phyloP scores from a whole-genome alignment of 2,329 filamentous ascomycete species.

The Aspergillus amoenus region DNA sequence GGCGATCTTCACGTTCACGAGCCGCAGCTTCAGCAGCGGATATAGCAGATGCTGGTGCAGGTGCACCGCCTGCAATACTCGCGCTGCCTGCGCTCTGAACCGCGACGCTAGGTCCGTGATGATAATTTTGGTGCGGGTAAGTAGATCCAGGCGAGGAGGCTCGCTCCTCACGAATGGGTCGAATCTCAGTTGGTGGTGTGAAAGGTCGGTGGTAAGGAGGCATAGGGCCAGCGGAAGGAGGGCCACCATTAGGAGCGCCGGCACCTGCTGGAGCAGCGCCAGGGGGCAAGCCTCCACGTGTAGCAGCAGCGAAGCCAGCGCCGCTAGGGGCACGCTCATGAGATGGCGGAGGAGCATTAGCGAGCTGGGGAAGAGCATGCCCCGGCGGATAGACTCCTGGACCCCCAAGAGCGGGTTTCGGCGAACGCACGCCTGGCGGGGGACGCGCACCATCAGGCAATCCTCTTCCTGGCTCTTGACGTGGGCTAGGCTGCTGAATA shows the following conservation, averaged over 20 bases:
- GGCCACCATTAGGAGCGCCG: constrained; percentile 59
- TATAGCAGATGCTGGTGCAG: constrained; percentile 63
- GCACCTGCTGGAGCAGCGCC: constrained; percentile 38
- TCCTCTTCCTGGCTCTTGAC: constrained; percentile 66
- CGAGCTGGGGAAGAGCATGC: constrained; percentile 53
- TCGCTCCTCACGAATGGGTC: constrained; percentile 77
- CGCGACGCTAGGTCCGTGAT: constrained; percentile 68
- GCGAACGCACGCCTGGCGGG: constrained; percentile 59
- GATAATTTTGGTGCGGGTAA: constrained; percentile 78
- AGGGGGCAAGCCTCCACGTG: constrained; percentile 46
- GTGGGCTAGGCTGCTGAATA: constrained; percentile 72
- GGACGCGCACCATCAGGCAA: constrained; percentile 66
- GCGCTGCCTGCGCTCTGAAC: constrained; percentile 37
- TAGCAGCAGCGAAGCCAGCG: constrained; percentile 33
- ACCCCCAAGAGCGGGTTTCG: constrained; percentile 56
- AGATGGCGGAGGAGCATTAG: constrained; percentile 45
- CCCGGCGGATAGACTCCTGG: constrained; percentile 52
- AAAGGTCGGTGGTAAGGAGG: constrained; percentile 72
- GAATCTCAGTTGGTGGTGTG: constrained; percentile 80
- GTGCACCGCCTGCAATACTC: constrained; percentile 68
- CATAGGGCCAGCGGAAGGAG: constrained; percentile 54
- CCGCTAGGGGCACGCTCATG: constrained; percentile 39
- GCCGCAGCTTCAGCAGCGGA: constrained; percentile 68
- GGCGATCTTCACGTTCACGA: constrained; percentile 70
- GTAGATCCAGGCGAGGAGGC: constrained; percentile 88